Base-by-base conservation (phyloP, 495 filamentous ascomycete genomes). In the Lindgomyces ingoldianus region DNA sequence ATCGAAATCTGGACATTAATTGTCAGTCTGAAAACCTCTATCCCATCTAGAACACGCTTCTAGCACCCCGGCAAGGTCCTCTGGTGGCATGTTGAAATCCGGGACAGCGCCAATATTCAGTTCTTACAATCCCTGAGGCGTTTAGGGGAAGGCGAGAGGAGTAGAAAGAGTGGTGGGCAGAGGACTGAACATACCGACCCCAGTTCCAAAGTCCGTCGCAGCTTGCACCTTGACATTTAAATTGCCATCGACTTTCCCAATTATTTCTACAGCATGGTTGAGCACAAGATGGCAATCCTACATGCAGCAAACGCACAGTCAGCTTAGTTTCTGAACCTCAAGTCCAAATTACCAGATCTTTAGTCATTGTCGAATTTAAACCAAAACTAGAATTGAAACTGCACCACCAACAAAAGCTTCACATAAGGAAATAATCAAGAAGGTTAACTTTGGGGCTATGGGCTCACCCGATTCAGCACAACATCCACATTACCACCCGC, bases 171-270 rank as follows among this genome's bases (percentile, higher is more conserved):
- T 26, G 9, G 33, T 19, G 22, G 22, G 2, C 14, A 44, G 12
- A 18, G n/a, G 21, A 44, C 12, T 26, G 1, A 24, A 61, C 83
- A 63, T 80, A 90, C 87, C 85, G 55, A 91, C 81, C 65, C 82
- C 79, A 12, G 68, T 83, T 25, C 93, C 93, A 74, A 95, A 89
- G 76, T 98, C 93, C 54, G 83, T 84, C 12, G 87, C 85, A 46
- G 80, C 88, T 47, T 95, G 77, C 41, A 91, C 87, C 68, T 87
- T 88, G 47, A 98, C 74, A 16, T 83, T 85, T 42, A 94, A 76
- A 70, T 95, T 91, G 67, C 80, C 79, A 66, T 91, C 87, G 57
- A 98, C 93, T 76, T 94, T 97, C 55, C 92, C 95, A 44, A 98
- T 87, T 62, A 98, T 77, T 77, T 98, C 95, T 18, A 89, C 87